These are phyloP conservation scores for Bisporella sp. DNA, from an alignment of 2,329 filamentous ascomycete species.

Conservation along the genomic window DNA sequence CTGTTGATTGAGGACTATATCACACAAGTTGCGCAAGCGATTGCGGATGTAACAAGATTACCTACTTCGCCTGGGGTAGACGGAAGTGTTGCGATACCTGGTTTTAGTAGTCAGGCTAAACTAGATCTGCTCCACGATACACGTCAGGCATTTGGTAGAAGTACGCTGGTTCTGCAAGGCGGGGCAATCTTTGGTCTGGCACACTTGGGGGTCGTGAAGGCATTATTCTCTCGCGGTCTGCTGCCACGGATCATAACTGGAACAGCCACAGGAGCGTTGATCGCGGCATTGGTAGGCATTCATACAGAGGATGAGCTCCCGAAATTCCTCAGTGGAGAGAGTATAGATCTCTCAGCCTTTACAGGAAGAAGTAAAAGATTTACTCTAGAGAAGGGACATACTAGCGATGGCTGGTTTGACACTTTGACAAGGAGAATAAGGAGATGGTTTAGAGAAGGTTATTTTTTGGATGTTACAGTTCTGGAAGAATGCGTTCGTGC, in stretches of 20 bases:
- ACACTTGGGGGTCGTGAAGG: conserved; percentile 85
- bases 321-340: conserved; percentile 66
- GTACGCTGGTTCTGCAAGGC: conserved; percentile 78
- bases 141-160: conserved; percentile 80
- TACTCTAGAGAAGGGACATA: conserved; percentile 22
- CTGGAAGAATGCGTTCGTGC: conserved; percentile 77
- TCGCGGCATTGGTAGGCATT: conserved; percentile 80
- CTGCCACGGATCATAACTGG: conserved; percentile 87
- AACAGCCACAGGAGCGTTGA: conserved; percentile 82
- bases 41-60: conserved; percentile 66
- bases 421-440: conserved; percentile 60
- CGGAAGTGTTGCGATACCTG: conserved; percentile 30
- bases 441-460: conserved; percentile 68
- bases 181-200: conserved; percentile 88
- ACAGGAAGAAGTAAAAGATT: conserved; percentile 32
- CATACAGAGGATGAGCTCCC: conserved; percentile 82
- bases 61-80: conserved; percentile 45
- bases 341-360: conserved; percentile 79
- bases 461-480: conserved; percentile 75
- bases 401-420: conserved; percentile 32
- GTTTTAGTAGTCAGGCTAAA: conserved; percentile 47
- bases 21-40: conserved; percentile 71
- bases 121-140: conserved; percentile 82
- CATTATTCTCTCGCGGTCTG: conserved; percentile 70
- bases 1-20: conserved; percentile 88